Evolutionary conservation across 2,329 filamentous ascomycete genomes (phyloP), one percentile per base, ranked within the genome.

Genomic region (Lasiodiplodia gonubiensis): DNA sequence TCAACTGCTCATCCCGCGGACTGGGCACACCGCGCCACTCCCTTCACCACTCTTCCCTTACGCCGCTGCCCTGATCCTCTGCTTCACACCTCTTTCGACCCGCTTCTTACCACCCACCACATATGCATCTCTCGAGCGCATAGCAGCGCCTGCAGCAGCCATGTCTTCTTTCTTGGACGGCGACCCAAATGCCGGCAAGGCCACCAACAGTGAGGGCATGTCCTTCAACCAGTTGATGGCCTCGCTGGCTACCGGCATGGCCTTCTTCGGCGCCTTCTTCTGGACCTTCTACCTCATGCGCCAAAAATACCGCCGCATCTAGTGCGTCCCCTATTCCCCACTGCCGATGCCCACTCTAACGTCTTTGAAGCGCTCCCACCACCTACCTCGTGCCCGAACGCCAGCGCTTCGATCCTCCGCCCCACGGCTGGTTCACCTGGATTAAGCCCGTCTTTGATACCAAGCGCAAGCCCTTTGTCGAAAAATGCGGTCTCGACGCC

Each of bases 361-460:
- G 8, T 60, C 55, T 39, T 63, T 49, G 33, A 69, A 93, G 90
- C 75, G 92, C 92, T 81, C 91, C 92, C 2, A 89, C 93, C 78
- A 94, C 93, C 4, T 97, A 92, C 72, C 86, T 97, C 1, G 93
- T 96, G 0, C 91, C 93, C 7, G 91, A 95, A 79, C 88, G 90
- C 74, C 92, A 97, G 81, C 88, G 93, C 72, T 93, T 92, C 10
- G 86, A 90, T n/a, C 83, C 91, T 1, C 92, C 92, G 2, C 91
- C 91, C 0, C 80, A 72, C 75, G 86, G 79, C 76, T 82, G 85
- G 30, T 82, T 84, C 68, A 78, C 76, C 72, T 88, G 86, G 86
- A 78, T 86, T 59, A 74, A 76, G 16, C 84, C 86, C 3, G 66
- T 64, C 35, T 64, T 67, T 27, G 39, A 51, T 6, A 67, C 66